phyloP scores from a whole-genome alignment of 1,284 basidiomycete species.

The Marasmius oreades region DNA sequence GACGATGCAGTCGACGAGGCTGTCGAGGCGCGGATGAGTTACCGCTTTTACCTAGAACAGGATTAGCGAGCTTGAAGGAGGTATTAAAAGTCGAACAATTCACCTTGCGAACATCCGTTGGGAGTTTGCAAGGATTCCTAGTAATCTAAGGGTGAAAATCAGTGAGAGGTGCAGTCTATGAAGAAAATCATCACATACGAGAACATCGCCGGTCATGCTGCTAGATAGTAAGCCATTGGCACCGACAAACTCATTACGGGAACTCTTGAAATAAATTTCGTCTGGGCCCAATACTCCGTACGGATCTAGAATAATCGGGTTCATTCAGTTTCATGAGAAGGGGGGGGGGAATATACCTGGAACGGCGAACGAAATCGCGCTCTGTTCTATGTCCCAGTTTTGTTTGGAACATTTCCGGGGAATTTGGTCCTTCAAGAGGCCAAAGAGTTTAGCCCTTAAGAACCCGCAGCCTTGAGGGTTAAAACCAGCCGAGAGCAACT shows the following conservation, averaged over 20 bases:
- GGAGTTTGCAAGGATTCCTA: conserved; percentile 44
- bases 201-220: conserved; percentile 34
- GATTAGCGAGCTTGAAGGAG: neutral
- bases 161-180: neutral
- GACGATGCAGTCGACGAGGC: conserved; percentile 39
- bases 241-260: conserved; percentile 22
- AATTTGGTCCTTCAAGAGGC: conserved; percentile 29
- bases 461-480: conserved; percentile 28
- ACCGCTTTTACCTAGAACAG: conserved; percentile 36
- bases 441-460: conserved; percentile 32
- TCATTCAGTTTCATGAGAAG: neutral
- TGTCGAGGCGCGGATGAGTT: conserved; percentile 25
- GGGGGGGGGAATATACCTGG: conserved; percentile 28
- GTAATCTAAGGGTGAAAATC: conserved; percentile 27
- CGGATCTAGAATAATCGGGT: conserved; percentile 27
- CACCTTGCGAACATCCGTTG: conserved; percentile 42
- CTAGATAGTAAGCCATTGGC: conserved; percentile 27
- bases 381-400: conserved; percentile 30
- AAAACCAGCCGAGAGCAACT: conserved; percentile 36
- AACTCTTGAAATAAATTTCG: conserved; percentile 37
- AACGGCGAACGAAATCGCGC: conserved; percentile 37
- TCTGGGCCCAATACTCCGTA: conserved; percentile 31
- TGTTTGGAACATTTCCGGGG: conserved; percentile 22
- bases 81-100: neutral
- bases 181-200: conserved; percentile 26